Conservation (phyloP, 2,329 filamentous ascomycete genomes). For the Pseudogymnoascus sp. region DNA sequence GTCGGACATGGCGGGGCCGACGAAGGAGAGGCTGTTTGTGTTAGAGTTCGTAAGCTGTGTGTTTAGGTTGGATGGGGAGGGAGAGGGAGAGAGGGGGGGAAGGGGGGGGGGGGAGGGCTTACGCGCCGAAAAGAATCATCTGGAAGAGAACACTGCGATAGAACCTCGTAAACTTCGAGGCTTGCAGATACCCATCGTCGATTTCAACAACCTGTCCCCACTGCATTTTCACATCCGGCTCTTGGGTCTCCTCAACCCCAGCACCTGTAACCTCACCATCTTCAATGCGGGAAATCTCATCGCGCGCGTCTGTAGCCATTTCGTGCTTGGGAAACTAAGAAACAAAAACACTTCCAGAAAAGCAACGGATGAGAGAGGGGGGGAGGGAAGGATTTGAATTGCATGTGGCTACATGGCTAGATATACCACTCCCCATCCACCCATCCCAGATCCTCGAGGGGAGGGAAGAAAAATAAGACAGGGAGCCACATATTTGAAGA, state of each 20-base stretch:
- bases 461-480: not conserved
- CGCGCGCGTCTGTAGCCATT: not conserved
- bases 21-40: conserved; percentile 14
- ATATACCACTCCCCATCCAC: not conserved
- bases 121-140: conserved; percentile 15
- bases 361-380: no score
- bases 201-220: not conserved
- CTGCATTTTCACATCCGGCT: not conserved
- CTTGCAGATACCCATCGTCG: conserved; percentile 8
- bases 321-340: no score
- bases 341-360: no score
- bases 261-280: no score
- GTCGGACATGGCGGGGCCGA: conserved; percentile 18
- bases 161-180: conserved; percentile 5
- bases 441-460: no score
- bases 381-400: no score
- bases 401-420: not conserved
- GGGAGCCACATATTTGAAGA: not conserved
- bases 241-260: no score
- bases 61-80: no score
- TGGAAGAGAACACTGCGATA: conserved; percentile 13
- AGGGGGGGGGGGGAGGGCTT: not conserved
- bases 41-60: no score
- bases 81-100: not conserved
- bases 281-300: not conserved